These are phyloP conservation scores for Cytospora chrysosperma DNA, from an alignment of 2,329 filamentous ascomycete species.

Conservation along the genomic window DNA sequence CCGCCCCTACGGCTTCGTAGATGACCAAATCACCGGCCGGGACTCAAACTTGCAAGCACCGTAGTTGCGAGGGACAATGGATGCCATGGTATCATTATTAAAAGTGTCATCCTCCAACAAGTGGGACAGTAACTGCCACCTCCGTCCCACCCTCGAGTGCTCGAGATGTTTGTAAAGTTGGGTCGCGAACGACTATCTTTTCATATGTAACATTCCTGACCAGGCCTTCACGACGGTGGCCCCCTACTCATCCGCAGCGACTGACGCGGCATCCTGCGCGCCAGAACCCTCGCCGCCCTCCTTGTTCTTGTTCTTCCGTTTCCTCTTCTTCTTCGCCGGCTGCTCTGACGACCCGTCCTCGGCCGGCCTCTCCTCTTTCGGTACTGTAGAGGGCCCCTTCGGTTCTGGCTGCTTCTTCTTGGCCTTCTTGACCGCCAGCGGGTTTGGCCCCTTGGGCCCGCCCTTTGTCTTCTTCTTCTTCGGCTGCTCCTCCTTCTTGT, in stretches of 20 bases:
- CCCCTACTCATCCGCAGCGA: conserved; percentile 6
- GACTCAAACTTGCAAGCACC: neutral
- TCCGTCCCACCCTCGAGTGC: neutral
- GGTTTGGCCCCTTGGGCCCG: conserved; percentile 36
- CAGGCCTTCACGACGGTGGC: neutral
- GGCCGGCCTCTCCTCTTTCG: conserved; percentile 22
- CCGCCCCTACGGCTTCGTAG: neutral
- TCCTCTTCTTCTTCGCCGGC: conserved; percentile 38
- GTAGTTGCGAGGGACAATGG: neutral
- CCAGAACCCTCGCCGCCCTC: conserved; percentile 3
- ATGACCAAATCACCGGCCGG: neutral
- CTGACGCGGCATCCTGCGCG: neutral
- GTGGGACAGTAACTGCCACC: neutral
- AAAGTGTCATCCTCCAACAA: neutral
- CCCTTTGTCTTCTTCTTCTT: conserved; percentile 36
- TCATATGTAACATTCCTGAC: neutral
- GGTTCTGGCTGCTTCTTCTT: conserved; percentile 31
- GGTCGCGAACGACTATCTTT: neutral
- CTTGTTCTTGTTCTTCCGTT: conserved; percentile 36
- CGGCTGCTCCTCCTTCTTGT: conserved; percentile 29
- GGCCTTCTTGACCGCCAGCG: conserved; percentile 36
- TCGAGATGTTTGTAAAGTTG: neutral
- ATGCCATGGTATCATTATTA: conserved; percentile 8
- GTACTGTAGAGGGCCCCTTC: conserved; percentile 8
- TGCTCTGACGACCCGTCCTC: conserved; percentile 28